Base-by-base conservation (phyloP, 495 filamentous ascomycete species). In the Aspergillus homomorphus region DNA sequence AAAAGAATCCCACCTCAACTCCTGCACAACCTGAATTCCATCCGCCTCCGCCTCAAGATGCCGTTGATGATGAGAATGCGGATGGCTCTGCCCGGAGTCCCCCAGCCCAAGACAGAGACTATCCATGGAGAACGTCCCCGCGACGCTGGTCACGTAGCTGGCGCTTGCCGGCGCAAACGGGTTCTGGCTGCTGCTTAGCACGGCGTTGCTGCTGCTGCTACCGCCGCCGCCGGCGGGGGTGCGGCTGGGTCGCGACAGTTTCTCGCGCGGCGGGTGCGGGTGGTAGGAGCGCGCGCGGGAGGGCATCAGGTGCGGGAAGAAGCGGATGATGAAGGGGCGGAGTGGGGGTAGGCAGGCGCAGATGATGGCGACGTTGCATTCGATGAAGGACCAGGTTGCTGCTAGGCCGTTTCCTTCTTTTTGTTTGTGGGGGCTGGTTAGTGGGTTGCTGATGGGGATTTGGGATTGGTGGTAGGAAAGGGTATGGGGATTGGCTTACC, bases 321-420 rank as follows among this genome's bases (percentile, higher is more conserved):
- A 80, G n/a, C 82, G 82, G 20, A 87, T 83, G 52, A 90, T 75
- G 38, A 96, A 75, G 9, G 92, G 91, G 59, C 92, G 90, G 41
- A 96, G 73, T 0, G 86, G 88, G 9, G 90, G 90, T 15, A 96
- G 84, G 64, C 90, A 93, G 49, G 87, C 89, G 63, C 89, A 92
- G 58, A 92, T 85, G 58, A 96, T 92, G 45, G 90, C 84, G 12
- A 81, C 75, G 66, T 92, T 90, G 65, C 89, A 85, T 73, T 96
- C 92, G 50, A 96, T 81, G 26, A 84, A 86, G 23, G 89, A 92
- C 91, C 91, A 97, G 59, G 74, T 76, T 0, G 80, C 82, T 4
- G 77, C 74, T 28, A 74, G 61, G 51, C 79, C 72, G 65, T 82
- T 82, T 46, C 73, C 70, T 65, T 69, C 70, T 64, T 20, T 12